phyloP scores from a whole-genome alignment of 371 early-diverging fungal genomes.

The Syncephalis plumigaleata region DNA sequence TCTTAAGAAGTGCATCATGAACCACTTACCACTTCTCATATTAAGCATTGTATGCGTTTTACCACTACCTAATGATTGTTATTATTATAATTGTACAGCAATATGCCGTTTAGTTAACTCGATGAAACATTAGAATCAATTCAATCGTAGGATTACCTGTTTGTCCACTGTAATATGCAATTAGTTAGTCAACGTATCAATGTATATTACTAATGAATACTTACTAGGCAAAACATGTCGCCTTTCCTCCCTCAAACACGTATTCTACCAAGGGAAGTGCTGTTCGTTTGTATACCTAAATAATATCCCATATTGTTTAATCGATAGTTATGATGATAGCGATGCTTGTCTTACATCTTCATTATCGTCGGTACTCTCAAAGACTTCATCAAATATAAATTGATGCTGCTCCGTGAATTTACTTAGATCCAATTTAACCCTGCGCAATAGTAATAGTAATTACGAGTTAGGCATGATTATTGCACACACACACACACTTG shows the following conservation, averaged over 20 bases:
- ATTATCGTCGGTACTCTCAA: slow-evolving; percentile 66
- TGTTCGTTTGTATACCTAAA: slow-evolving; percentile 76
- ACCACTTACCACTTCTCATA: slow-evolving; percentile 32
- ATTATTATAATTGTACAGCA: too few species aligned
- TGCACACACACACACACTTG: too few species aligned
- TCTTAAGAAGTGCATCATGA: not conserved
- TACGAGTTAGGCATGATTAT: not conserved
- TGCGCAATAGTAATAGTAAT: slow-evolving; percentile 9
- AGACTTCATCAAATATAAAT: slow-evolving; percentile 94
- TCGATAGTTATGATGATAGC: too few species aligned
- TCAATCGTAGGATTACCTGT: slow-evolving; percentile 35
- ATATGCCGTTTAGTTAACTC: too few species aligned
- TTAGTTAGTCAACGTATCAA: not conserved
- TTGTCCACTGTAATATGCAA: slow-evolving; percentile 54
- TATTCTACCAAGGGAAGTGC: slow-evolving; percentile 89
- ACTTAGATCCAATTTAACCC: slow-evolving; percentile 85
- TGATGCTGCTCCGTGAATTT: slow-evolving; percentile 85
- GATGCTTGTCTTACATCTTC: slow-evolving; percentile 37
- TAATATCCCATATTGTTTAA: not conserved
- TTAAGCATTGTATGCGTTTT: slow-evolving; percentile 99
- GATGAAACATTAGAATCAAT: not conserved
- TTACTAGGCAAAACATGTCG: slow-evolving; percentile 97
- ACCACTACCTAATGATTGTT: slow-evolving; percentile 45
- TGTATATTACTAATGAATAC: slow-evolving; percentile 1
- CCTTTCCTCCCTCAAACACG: slow-evolving; percentile 88